phyloP scores from a whole-genome alignment of 2,329 filamentous ascomycete genomes.

The Ilyonectria destructans region DNA sequence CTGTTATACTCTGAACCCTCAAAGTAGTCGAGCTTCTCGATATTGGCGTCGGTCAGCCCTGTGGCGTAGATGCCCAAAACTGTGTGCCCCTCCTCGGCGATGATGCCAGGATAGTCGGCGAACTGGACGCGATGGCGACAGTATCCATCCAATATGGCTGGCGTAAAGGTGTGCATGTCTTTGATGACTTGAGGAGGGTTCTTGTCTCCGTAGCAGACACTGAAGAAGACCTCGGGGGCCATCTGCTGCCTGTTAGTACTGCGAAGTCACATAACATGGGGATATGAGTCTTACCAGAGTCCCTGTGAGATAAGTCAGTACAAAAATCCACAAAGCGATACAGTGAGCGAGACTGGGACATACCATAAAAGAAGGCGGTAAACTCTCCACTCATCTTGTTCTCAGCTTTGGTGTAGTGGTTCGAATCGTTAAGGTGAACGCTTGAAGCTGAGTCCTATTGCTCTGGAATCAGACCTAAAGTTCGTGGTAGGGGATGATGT shows the following conservation, averaged over 20 bases:
- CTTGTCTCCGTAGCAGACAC: slow-evolving; percentile 80
- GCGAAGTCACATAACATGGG: neutral
- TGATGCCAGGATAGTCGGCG: slow-evolving; percentile 88
- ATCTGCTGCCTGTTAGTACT: slow-evolving; percentile 67
- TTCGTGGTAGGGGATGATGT: neutral
- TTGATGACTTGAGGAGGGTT: slow-evolving; percentile 64
- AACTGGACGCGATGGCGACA: slow-evolving; percentile 78
- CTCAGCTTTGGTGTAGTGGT: neutral
- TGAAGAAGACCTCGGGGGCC: slow-evolving; percentile 89
- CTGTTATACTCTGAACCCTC: slow-evolving; percentile 84
- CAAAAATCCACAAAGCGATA: too few species aligned
- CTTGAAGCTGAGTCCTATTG: neutral
- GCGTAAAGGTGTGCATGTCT: slow-evolving; percentile 75
- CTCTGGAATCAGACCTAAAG: neutral
- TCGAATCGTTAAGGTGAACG: neutral
- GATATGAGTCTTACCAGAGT: slow-evolving; percentile 36
- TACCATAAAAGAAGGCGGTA: slow-evolving; percentile 74
- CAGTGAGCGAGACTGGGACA: slow-evolving; percentile 27
- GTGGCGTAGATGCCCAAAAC: slow-evolving; percentile 85
- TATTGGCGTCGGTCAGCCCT: slow-evolving; percentile 84
- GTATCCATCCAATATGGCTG: slow-evolving; percentile 83
- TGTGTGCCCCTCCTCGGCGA: slow-evolving; percentile 67
- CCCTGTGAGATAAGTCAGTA: slow-evolving; percentile 28
- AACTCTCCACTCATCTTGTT: slow-evolving; percentile 59
- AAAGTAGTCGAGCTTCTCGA: slow-evolving; percentile 84